These are phyloP conservation scores for Mycena haematopus DNA, from an alignment of 768 basidiomycete species.

Conservation along the genomic window DNA sequence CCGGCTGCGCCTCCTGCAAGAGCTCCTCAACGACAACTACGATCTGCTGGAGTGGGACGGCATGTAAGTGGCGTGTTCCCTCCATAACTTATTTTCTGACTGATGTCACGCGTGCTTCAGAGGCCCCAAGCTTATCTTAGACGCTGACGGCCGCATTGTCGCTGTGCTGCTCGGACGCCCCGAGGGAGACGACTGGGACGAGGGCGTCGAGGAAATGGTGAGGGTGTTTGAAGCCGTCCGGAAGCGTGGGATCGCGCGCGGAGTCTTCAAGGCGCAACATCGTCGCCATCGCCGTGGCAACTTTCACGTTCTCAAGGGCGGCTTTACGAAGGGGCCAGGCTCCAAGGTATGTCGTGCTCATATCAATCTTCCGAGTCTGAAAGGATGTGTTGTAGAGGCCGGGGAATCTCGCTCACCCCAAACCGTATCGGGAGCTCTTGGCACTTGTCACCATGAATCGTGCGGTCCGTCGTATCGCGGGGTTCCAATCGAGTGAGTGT, in stretches of 20 bases:
- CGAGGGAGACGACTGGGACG: neutral
- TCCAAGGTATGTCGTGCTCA: neutral
- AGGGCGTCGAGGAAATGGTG: no score
- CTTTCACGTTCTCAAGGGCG: neutral
- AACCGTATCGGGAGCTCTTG: neutral
- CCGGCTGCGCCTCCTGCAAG: neutral
- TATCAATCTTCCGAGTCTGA: neutral
- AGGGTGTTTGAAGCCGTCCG: neutral
- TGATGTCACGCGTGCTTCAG: neutral
- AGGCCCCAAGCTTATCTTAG: neutral
- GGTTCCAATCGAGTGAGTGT: no score
- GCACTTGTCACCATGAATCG: neutral
- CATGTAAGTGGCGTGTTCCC: neutral
- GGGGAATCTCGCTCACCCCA: neutral
- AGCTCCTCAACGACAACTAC: neutral
- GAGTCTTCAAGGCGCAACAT: neutral
- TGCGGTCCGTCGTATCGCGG: no score
- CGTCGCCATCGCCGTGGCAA: neutral
- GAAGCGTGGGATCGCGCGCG: neutral
- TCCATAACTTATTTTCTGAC: no score
- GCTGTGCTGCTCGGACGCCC: neutral
- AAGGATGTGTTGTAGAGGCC: neutral
- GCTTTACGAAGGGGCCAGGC: neutral
- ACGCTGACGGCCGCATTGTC: neutral
- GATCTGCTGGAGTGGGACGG: neutral